These are phyloP conservation scores for Talaromyces nanjingensis DNA, from an alignment of 495 filamentous ascomycete species.

Conservation along the genomic window DNA sequence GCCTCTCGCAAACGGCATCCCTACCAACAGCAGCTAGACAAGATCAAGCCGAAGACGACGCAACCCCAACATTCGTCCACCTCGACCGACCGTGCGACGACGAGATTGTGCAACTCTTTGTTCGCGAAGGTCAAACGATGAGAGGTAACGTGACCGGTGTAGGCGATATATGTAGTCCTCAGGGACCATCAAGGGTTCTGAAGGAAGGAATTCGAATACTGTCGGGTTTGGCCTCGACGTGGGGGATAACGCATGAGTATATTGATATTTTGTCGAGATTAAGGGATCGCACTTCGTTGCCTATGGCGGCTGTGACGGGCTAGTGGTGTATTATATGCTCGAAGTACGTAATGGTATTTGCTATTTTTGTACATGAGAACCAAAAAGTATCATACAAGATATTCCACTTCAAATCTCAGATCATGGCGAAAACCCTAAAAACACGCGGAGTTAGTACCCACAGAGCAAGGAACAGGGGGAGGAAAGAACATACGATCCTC, in stretches of 20 bases:
- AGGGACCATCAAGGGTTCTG: conserved; percentile 36
- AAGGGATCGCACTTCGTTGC: conserved; percentile 11
- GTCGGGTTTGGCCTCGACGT: conserved; percentile 23
- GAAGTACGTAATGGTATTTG: neutral
- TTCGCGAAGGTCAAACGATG: conserved; percentile 42
- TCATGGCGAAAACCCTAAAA: neutral
- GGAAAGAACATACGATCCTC: conserved; percentile 49
- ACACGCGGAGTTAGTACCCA: too few relatives aligned
- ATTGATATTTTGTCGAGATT: conserved; percentile 25
- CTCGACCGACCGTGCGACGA: conserved; percentile 48
- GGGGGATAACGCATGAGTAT: conserved; percentile 31
- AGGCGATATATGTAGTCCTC: conserved; percentile 38
- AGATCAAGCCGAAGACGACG: conserved; percentile 5
- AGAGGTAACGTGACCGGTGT: conserved; percentile 40
- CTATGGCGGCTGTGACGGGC: neutral
- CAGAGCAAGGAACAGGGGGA: neutral
- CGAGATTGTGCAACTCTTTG: conserved; percentile 47
- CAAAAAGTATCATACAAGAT: neutral
- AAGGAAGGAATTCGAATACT: conserved; percentile 37
- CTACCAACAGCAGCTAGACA: neutral
- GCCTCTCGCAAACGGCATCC: neutral
- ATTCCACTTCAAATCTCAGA: neutral
- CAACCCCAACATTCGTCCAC: conserved; percentile 33
- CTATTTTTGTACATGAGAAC: neutral
- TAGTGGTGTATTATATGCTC: neutral